A percentile compares a stretch with the other conserved stretches of the same genome.
These are phyloP conservation scores for Epichloe typhina DNA, from an alignment of 2,329 filamentous ascomycete species.

Conservation along the genomic window DNA sequence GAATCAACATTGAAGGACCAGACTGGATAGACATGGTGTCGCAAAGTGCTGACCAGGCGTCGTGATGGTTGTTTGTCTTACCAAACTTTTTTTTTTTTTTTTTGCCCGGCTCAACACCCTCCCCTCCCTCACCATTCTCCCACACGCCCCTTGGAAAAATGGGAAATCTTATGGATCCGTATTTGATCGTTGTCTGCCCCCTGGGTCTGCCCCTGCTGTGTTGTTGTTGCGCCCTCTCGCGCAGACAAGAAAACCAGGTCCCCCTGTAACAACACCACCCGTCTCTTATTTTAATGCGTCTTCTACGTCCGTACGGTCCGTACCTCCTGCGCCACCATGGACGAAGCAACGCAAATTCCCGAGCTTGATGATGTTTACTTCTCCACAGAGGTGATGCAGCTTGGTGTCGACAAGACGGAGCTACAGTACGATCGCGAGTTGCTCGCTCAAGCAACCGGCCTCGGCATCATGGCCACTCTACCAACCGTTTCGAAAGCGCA, in stretches of 20 bases:
- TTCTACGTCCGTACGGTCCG: neutral
- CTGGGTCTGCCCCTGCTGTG: neutral
- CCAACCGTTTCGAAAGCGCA: slow-evolving; percentile 16
- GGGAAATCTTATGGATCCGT: neutral
- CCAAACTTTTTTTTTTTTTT: too few species aligned
- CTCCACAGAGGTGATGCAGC: slow-evolving; percentile 24
- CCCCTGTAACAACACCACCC: neutral
- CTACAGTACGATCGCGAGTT: slow-evolving; percentile 25
- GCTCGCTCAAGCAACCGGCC: slow-evolving; percentile 20
- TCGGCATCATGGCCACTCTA: slow-evolving; percentile 20
- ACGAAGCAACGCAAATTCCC: slow-evolving; percentile 11
- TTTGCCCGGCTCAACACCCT: neutral
- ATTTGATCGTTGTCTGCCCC: slow-evolving; percentile 2
- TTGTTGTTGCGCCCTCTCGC: neutral
- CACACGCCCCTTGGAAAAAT: neutral
- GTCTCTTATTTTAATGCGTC: neutral
- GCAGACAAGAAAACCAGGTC: neutral
- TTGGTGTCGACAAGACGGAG: slow-evolving; percentile 22
- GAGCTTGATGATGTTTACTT: slow-evolving; percentile 29
- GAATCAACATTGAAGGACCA: too few species aligned
- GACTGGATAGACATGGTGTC: too few species aligned
- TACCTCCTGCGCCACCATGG: slow-evolving; percentile 1
- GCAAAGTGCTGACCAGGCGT: too few species aligned
- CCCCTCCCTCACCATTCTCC: too few species aligned
- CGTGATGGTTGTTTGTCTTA: too few species aligned